Percentiles rank a stretch among this genome's conserved stretches.
These are phyloP conservation scores for Globisporangium cederbergense DNA, from an alignment of 352 stramenopile genomes.

Conservation along the genomic window DNA sequence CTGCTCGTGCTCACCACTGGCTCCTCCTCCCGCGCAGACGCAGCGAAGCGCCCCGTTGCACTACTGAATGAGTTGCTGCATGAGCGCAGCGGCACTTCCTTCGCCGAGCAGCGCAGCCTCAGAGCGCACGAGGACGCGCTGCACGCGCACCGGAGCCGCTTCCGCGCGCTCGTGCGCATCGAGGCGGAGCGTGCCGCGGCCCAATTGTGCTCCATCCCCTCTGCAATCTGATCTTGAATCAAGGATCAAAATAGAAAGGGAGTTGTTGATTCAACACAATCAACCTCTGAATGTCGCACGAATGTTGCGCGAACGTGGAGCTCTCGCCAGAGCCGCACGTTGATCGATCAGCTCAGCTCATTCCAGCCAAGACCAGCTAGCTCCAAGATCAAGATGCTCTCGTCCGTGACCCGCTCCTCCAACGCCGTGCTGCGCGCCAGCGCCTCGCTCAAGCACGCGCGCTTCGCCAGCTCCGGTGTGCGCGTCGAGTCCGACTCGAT, in stretches of 20 bases:
- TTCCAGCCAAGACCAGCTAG: constrained; percentile 8
- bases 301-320: constrained; percentile 3
- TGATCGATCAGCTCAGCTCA: constrained; percentile 1
- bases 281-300: not conserved
- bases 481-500: constrained; percentile 77
- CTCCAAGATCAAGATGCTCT: constrained; percentile 21
- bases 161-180: constrained; percentile 22
- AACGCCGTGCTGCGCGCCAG: constrained; percentile 23
- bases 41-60: constrained; percentile 12
- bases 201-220: constrained; percentile 8
- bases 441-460: constrained; percentile 29
- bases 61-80: constrained; percentile 19
- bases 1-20: constrained; percentile 14
- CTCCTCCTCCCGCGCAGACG: not conserved
- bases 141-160: constrained; percentile 16
- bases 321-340: constrained; percentile 12
- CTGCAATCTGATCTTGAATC: not conserved
- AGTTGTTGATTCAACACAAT: too few species aligned
- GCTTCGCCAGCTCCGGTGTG: constrained; percentile 37
- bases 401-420: constrained; percentile 22
- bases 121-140: not conserved
- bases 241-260: too few species aligned
- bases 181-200: constrained; percentile 16
- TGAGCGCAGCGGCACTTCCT: constrained; percentile 2
- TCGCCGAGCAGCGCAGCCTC: constrained; percentile 10